A percentile compares a stretch with the other conserved stretches of the same genome.
phyloP scores from a whole-genome alignment of 176 grass and related monocot species.

The sorghum (Sorghum bicolor) region Sorghum_bicolor_NCBIv3 NC_012875.2:56249001-56249500 shows the following conservation, averaged over 20 bases:
- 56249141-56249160: not conserved
- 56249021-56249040: constrained; percentile 5
- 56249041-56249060: not conserved
- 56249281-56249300: not conserved
- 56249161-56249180: not conserved
- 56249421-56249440: not conserved
- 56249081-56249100: constrained; percentile 16
- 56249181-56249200: not conserved
- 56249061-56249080: not conserved
- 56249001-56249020: not conserved
- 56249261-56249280: not conserved
- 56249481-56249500: not conserved
- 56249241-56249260: not conserved
- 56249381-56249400: not conserved
- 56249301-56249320: not conserved
- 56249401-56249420: not conserved
- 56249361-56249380: not conserved
- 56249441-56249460: not conserved
- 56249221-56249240: not conserved
- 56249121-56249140: constrained; percentile 5
- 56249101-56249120: constrained; percentile 16
- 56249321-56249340: not conserved
- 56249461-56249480: not conserved
- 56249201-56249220: not conserved
- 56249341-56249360: not conserved